Conservation (phyloP, 371 early-diverging fungal species). For the Rhizomucor miehei region DNA sequence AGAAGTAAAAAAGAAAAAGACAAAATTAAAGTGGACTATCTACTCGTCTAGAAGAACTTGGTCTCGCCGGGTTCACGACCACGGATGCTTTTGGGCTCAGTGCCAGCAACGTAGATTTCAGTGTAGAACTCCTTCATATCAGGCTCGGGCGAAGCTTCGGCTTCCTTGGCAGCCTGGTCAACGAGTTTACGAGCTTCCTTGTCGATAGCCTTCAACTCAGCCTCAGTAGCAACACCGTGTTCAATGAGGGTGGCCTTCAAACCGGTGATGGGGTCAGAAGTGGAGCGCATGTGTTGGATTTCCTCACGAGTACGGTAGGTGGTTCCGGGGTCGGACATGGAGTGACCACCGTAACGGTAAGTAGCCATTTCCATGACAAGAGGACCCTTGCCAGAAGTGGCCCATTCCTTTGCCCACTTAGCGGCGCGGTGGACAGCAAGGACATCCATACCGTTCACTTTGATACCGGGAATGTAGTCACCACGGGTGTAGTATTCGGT, state of each 20-base stretch:
- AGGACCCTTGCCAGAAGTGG: slow-evolving; percentile 88
- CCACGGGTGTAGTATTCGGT: slow-evolving; percentile 96
- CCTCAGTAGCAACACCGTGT: slow-evolving; percentile 71
- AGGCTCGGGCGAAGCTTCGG: slow-evolving; percentile 88
- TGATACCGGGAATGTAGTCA: slow-evolving; percentile 96
- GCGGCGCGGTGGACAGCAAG: slow-evolving; percentile 89
- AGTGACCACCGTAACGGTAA: slow-evolving; percentile 99
- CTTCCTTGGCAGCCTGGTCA: slow-evolving; percentile 82
- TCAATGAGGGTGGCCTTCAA: slow-evolving; percentile 82
- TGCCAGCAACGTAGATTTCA: slow-evolving; percentile 80
- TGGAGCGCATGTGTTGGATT: slow-evolving; percentile 95
- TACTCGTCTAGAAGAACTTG: slow-evolving; percentile 38
- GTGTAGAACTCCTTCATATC: slow-evolving; percentile 69
- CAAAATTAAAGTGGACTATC: slow-evolving; percentile 1
- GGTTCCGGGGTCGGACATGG: slow-evolving; percentile 99
- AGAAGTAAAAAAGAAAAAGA: not conserved
- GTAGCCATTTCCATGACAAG: slow-evolving; percentile 97
- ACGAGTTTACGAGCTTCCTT: slow-evolving; percentile 84
- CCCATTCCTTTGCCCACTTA: slow-evolving; percentile 84
- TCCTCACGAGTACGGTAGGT: slow-evolving; percentile 94
- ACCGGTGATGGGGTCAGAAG: slow-evolving; percentile 91
- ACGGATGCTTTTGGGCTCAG: slow-evolving; percentile 71
- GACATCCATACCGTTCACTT: slow-evolving; percentile 94
- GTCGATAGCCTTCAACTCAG: slow-evolving; percentile 90
- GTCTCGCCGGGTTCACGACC: slow-evolving; percentile 78